Conservation (phyloP, 75 land plant species). For the Cryptomeria japonica region DNA sequence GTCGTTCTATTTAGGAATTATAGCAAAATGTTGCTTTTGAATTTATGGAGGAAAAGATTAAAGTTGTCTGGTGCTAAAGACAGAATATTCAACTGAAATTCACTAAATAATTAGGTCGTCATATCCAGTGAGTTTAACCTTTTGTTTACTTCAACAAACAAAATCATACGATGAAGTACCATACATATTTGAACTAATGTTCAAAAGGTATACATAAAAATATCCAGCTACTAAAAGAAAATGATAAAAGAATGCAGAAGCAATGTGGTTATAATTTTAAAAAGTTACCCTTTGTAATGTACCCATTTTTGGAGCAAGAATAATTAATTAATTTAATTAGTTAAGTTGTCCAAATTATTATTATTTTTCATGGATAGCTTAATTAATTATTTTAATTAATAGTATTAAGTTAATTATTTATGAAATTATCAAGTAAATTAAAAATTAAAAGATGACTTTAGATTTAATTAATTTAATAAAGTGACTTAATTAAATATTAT, state of each 20-base stretch:
- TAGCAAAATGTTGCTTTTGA: background rate
- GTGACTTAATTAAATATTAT: too few relatives aligned
- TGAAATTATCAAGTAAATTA: too few relatives aligned
- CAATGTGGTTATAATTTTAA: background rate
- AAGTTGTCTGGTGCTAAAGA: background rate
- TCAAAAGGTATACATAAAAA: background rate
- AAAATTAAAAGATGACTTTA: too few relatives aligned
- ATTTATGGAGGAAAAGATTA: background rate
- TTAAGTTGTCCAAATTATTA: too few relatives aligned
- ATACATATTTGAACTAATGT: background rate
- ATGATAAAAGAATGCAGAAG: slow-evolving; percentile 10
- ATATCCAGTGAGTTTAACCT: background rate
- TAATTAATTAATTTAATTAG: too few relatives aligned
- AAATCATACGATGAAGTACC: background rate
- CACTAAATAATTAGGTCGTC: background rate
- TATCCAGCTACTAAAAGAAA: background rate
- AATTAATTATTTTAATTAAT: too few relatives aligned
- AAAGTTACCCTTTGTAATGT: background rate
- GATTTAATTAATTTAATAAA: too few relatives aligned
- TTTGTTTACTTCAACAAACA: background rate
- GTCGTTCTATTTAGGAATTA: background rate
- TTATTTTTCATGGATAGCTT: too few relatives aligned
- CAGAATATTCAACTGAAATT: background rate
- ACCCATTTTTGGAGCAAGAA: too few relatives aligned
- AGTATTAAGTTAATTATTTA: too few relatives aligned